Evolutionary conservation across 2,329 filamentous ascomycete species (phyloP), one percentile per base, ranked within the genome.

Genomic region (Pseudogymnoascus sp.): DNA sequence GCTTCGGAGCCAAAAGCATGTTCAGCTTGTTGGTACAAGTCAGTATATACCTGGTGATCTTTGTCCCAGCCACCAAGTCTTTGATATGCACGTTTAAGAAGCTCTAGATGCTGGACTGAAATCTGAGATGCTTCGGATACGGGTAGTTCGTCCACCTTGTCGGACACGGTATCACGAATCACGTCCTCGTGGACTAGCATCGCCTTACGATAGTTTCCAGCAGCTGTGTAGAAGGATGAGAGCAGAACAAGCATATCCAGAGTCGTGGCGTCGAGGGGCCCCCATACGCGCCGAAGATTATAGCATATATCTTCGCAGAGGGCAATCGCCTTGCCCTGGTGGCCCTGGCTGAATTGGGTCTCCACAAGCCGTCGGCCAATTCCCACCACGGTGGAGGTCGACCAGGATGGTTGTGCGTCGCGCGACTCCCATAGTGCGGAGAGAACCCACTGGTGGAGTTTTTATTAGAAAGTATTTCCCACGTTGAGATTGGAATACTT

Each of bases 31-130:
- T 64, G 62, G 33, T 63, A 67, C 23, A 67, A 55, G 59, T 67
- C 63, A 2, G 64, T 7, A 49, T 68, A 68, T 3, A 63, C 52
- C 29, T 64, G 60, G 8, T 33, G 38, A n/a, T 66, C 61, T 43
- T 68, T 65, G 33, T 67, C 68, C 75, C 76, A 79, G 19, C 68
- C 67, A 8, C 76, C 77, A 6, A 75, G 68, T 55, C 77, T 74
- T 70, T 77, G 76, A 66, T 74, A 78, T 3, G 75, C 72, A 5
- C 75, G 68, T 68, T 76, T 68, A 58, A 75, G 63, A 7, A 74
- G 65, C 21, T 72, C 69, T 5, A 78, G 61, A 52, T 78, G 76
- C 21, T 59, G 59, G 19, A 66, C 35, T 2, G 63, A 63, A 14
- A 67, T 64, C 6, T 70, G 69, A 62, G 74, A 71, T 35, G 74